These are phyloP conservation scores for Aphanomyces euteiches DNA, from an alignment of 352 stramenopile genomes.

Conservation along the genomic window DNA sequence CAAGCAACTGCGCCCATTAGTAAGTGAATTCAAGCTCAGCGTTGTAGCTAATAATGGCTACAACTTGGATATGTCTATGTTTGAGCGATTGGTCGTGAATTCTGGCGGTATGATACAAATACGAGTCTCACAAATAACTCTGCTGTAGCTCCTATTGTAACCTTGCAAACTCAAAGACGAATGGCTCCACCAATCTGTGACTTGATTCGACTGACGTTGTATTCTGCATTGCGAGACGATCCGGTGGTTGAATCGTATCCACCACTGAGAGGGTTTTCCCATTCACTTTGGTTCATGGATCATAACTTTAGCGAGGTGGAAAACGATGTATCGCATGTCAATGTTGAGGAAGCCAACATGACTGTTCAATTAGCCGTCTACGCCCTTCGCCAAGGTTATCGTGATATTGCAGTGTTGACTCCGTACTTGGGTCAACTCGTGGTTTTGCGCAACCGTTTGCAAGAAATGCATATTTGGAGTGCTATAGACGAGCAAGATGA, in stretches of 20 bases:
- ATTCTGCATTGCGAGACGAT: conserved; percentile 60
- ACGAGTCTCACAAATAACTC: too few relatives aligned
- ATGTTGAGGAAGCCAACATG: conserved; percentile 59
- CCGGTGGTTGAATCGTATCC: conserved; percentile 49
- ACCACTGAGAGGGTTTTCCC: conserved; percentile 39
- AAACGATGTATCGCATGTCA: conserved; percentile 51
- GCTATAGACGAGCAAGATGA: conserved; percentile 44
- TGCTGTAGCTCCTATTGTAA: conserved; percentile 36
- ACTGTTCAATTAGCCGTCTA: conserved; percentile 66
- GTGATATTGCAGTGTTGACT: conserved; percentile 73
- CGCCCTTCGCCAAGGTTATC: conserved; percentile 68
- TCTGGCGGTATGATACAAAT: conserved; percentile 28
- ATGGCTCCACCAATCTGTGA: conserved; percentile 80
- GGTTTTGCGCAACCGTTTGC: conserved; percentile 46
- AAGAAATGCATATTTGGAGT: conserved; percentile 39
- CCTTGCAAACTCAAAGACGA: conserved; percentile 66
- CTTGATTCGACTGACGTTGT: conserved; percentile 62
- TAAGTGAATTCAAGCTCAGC: conserved; percentile 68
- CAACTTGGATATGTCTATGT: conserved; percentile 76
- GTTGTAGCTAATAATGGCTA: conserved; percentile 52
- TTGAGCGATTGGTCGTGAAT: conserved; percentile 62
- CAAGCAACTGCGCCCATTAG: conserved; percentile 73
- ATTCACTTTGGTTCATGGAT: conserved; percentile 72
- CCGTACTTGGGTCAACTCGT: conserved; percentile 80
- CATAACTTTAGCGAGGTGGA: conserved; percentile 50